Evolutionary conservation across 768 basidiomycete genomes (phyloP).

Genomic region (Psilocybe cubensis): DNA sequence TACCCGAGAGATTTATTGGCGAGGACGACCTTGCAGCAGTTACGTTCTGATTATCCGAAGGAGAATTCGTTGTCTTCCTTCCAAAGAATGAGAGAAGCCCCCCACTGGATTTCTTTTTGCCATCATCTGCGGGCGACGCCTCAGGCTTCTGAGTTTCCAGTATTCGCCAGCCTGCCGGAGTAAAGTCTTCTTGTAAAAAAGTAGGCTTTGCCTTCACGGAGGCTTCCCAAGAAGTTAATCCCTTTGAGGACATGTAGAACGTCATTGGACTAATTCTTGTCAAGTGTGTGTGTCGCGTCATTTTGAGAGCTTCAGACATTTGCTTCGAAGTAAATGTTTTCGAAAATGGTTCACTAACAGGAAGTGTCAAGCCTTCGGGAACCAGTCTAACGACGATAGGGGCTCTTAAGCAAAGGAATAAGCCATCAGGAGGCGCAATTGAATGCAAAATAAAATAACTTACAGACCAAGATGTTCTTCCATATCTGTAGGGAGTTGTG

Average conservation of each 20-base stretch:
- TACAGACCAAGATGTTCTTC: constrained; percentile 58
- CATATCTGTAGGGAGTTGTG: constrained; percentile 34
- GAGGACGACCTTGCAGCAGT: constrained; percentile 20
- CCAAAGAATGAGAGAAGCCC: constrained; percentile 79
- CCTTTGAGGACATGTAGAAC: constrained; percentile 70
- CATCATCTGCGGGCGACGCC: constrained; percentile 32
- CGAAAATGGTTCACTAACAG: constrained; percentile 50
- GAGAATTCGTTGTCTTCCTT: constrained; percentile 34
- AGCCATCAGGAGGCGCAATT: neutral
- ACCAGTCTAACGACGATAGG: constrained; percentile 45
- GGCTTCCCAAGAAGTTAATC: constrained; percentile 77
- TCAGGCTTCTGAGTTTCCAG: constrained; percentile 57
- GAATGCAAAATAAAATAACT: constrained; percentile 32
- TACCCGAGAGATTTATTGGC: constrained; percentile 14
- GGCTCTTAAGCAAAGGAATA: constrained; percentile 33
- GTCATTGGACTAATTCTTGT: constrained; percentile 68
- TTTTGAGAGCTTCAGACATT: constrained; percentile 60
- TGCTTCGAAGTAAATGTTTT: constrained; percentile 62
- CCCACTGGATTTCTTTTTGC: constrained; percentile 55
- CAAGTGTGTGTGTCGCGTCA: constrained; percentile 62
- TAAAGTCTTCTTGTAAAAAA: constrained; percentile 51
- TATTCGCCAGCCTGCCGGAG: constrained; percentile 76
- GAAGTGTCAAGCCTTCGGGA: constrained; percentile 54
- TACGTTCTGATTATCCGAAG: constrained; percentile 8
- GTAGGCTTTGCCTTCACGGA: constrained; percentile 61